Evolutionary conservation across 2,329 filamentous ascomycete species (phyloP), one percentile per base, ranked within the genome.

Genomic region (Alternaria alternata): DNA sequence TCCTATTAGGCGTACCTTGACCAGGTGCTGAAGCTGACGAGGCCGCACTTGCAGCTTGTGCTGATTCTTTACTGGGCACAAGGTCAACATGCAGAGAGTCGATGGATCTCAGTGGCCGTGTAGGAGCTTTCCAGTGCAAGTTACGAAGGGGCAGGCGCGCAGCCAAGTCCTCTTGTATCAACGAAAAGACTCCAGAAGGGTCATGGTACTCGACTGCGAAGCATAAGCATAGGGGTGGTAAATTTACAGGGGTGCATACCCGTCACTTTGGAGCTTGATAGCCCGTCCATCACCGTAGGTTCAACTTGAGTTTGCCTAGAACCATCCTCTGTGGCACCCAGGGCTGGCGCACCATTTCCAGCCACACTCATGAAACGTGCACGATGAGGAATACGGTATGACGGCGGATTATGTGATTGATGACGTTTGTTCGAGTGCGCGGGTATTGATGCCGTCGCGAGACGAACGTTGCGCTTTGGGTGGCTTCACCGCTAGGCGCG

Each of bases 121-220:
- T 90, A 62, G 96, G 92, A 14, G 95, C 97, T 78, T 98, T 96
- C 95, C 95, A 99, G 75, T 98, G 93, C 46, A 99, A 88, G 73
- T 98, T 96, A 65, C 89, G 91, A 38, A 99, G 85, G 34, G 95
- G 95, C 0, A 98, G 85, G 55, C 92, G 90, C 42, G 91, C 85
- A 41, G 91, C 84, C 59, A 99, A 84, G 59, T 94, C 89, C 3
- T 92, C 88, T 11, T 91, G 89, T 43, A 98, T 83, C 53, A 94
- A 86, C 60, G 92, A 89, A 80, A 94, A 98, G 65, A 98, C 87
- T 72, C 91, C 90, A 76, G 92, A 91, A 54, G 95, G 94, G 81
- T 99, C 95, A 82, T 91, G 93, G 82, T 97, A 99, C 84, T 98
- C 94, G 82, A 97, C 93, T 96, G 72, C 28, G 44, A 34, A 43